Percentiles rank a stretch among this genome's conserved stretches.
Conservation (phyloP, 2,329 filamentous ascomycete species). For the Penicillium sclerotiorum region DNA sequence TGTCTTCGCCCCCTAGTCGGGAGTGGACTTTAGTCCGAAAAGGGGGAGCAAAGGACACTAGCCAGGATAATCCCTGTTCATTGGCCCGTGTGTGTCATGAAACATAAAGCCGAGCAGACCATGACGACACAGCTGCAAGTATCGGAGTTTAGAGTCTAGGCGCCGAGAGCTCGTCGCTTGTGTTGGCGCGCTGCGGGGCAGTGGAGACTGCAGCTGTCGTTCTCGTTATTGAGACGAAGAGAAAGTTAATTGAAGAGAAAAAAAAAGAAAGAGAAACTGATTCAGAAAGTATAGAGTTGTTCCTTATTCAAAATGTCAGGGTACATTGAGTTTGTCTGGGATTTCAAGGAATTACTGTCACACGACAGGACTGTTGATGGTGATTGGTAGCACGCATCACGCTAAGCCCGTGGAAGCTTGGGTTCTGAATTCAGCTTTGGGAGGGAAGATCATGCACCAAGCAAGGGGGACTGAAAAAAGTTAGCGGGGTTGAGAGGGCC, state of each 20-base stretch:
- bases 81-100: not conserved
- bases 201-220: conserved; percentile 8
- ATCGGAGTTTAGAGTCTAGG: conserved; percentile 6
- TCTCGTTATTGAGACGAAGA: conserved; percentile 2
- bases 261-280: not conserved
- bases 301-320: too few relatives aligned
- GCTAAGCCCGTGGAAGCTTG: conserved; percentile 14
- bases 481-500: not conserved
- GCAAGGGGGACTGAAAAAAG: conserved; percentile 5
- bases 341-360: conserved; percentile 10
- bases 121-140: conserved; percentile 8
- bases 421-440: not conserved
- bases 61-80: conserved; percentile 12
- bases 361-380: conserved; percentile 9
- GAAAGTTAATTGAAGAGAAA: not conserved
- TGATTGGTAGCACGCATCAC: conserved; percentile 17
- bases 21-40: not conserved
- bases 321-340: not conserved
- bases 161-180: conserved; percentile 18
- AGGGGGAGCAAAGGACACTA: not conserved
- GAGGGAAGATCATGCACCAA: conserved; percentile 3
- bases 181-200: conserved; percentile 22
- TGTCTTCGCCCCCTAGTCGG: not conserved
- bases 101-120: conserved; percentile 9
- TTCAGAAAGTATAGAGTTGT: not conserved